Percentiles rank a stretch among this genome's conserved stretches.
Conservation (phyloP, 139 green algal genomes). For the Auxenochlorella pyrenoidosa region DNA sequence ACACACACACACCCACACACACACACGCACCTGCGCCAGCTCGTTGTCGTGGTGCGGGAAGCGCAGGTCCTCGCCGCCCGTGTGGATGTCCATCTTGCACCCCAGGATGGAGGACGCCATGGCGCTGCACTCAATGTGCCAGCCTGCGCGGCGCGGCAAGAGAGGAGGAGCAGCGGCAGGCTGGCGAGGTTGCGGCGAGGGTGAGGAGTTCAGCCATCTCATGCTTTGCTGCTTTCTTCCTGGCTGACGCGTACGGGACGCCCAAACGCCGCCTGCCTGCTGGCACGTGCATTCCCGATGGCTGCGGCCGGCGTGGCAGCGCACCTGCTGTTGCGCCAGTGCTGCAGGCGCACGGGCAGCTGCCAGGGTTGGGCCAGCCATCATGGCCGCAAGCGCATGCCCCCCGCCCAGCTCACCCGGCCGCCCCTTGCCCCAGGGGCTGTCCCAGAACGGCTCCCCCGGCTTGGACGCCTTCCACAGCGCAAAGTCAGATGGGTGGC, state of each 20-base stretch:
- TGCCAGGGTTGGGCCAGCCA: too few relatives aligned
- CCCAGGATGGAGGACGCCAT: constrained; percentile 94
- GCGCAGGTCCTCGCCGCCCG: constrained; percentile 91
- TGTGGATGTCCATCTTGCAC: constrained; percentile 94
- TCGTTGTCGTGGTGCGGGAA: constrained; percentile 99
- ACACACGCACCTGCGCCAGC: constrained; percentile 85
- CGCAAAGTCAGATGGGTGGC: constrained; percentile 90
- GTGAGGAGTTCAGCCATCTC: too few relatives aligned
- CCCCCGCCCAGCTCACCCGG: constrained; percentile 57
- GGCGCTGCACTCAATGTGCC: constrained; percentile 99
- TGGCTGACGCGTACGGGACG: too few relatives aligned
- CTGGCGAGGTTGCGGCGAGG: too few relatives aligned
- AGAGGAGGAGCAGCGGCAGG: not conserved
- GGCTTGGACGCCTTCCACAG: constrained; percentile 97
- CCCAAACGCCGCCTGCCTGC: too few relatives aligned
- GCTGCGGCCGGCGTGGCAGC: too few relatives aligned
- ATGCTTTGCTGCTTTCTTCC: too few relatives aligned
- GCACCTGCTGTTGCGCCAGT: too few relatives aligned
- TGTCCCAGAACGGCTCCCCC: constrained; percentile 94
- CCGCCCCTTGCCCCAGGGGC: constrained; percentile 89
- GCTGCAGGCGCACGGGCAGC: too few relatives aligned
- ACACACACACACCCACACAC: not conserved
- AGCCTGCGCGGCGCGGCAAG: constrained; percentile 68
- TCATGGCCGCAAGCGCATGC: too few relatives aligned
- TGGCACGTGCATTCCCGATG: too few relatives aligned